phyloP scores from a whole-genome alignment of 768 basidiomycete species.

The Leccinum arenicola region DNA sequence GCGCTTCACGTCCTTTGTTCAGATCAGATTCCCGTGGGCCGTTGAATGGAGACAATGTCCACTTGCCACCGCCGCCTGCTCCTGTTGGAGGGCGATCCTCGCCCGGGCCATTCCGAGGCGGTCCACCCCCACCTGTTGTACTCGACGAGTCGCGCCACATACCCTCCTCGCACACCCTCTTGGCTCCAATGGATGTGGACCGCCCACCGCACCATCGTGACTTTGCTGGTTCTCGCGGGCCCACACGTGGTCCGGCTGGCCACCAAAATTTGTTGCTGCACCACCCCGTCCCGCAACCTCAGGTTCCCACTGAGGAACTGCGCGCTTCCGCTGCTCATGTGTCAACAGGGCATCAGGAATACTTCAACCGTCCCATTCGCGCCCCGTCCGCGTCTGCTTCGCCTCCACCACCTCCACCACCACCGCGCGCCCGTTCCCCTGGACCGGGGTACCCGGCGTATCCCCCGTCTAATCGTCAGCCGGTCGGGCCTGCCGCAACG shows the following conservation, averaged over 20 bases:
- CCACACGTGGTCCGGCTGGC: slow-evolving; percentile 50
- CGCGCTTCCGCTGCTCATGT: slow-evolving; percentile 38
- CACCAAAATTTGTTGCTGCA: slow-evolving; percentile 61
- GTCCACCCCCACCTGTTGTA: slow-evolving; percentile 35
- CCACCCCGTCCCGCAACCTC: slow-evolving; percentile 63
- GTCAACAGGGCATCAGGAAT: slow-evolving; percentile 53
- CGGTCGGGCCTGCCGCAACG: slow-evolving; percentile 51
- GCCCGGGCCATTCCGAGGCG: no score
- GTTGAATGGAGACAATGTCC: no score
- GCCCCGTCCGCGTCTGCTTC: slow-evolving; percentile 59
- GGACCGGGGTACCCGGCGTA: slow-evolving; percentile 48
- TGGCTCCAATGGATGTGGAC: slow-evolving; percentile 79
- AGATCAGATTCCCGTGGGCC: no score
- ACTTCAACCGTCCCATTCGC: slow-evolving; percentile 51
- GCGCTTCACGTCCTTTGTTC: no score
- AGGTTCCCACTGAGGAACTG: slow-evolving; percentile 50
- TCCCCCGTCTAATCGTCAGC: slow-evolving; percentile 44
- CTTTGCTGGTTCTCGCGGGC: slow-evolving; percentile 49
- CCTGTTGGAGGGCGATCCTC: no score
- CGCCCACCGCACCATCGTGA: slow-evolving; percentile 56
- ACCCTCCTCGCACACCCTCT: slow-evolving; percentile 56
- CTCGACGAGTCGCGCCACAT: slow-evolving; percentile 72
- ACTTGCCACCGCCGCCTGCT: no score
- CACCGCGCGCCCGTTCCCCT: slow-evolving; percentile 50
- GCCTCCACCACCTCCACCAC: slow-evolving; percentile 36